Evolutionary conservation across 2,329 filamentous ascomycete genomes (phyloP).

Genomic region (Arachnomyces sp.): DNA sequence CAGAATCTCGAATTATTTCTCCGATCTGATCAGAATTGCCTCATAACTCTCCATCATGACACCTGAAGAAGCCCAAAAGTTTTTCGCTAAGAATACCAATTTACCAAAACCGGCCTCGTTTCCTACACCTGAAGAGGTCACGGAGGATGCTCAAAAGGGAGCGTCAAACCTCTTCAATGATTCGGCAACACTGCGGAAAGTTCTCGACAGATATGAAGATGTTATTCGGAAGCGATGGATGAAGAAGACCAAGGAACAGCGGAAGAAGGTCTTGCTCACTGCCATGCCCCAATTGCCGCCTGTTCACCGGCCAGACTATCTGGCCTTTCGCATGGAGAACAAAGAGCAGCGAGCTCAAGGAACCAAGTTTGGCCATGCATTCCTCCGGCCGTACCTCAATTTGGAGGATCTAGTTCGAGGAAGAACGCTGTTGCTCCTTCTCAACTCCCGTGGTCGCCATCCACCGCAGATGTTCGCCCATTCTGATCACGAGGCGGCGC

Average conservation of each 20-base stretch:
- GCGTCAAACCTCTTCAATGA: constrained; percentile 24
- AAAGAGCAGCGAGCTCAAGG: constrained; percentile 2
- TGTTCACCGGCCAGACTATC: constrained; percentile 46
- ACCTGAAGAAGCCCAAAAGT: too few species aligned
- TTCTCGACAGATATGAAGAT: constrained; percentile 44
- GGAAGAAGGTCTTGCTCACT: constrained; percentile 37
- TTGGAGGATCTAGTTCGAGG: constrained; percentile 45
- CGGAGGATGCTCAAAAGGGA: not conserved
- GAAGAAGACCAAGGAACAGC: constrained; percentile 46
- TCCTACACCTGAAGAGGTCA: constrained; percentile 1
- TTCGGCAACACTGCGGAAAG: constrained; percentile 31
- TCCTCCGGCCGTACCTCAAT: constrained; percentile 50
- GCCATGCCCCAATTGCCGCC: constrained; percentile 43
- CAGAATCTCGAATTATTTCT: too few species aligned
- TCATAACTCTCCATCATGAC: too few species aligned
- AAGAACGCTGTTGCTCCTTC: constrained; percentile 40
- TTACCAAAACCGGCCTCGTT: constrained; percentile 7
- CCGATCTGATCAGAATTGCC: too few species aligned
- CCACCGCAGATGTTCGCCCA: constrained; percentile 41
- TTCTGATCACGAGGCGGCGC: constrained; percentile 33
- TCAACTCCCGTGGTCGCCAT: constrained; percentile 46
- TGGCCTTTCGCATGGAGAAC: constrained; percentile 17
- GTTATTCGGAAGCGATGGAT: constrained; percentile 47
- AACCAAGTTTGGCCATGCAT: constrained; percentile 25
- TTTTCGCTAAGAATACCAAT: not conserved